phyloP scores from a whole-genome alignment of 108 stramenopile genomes.

The Pelagomonas calceolata region DNA sequence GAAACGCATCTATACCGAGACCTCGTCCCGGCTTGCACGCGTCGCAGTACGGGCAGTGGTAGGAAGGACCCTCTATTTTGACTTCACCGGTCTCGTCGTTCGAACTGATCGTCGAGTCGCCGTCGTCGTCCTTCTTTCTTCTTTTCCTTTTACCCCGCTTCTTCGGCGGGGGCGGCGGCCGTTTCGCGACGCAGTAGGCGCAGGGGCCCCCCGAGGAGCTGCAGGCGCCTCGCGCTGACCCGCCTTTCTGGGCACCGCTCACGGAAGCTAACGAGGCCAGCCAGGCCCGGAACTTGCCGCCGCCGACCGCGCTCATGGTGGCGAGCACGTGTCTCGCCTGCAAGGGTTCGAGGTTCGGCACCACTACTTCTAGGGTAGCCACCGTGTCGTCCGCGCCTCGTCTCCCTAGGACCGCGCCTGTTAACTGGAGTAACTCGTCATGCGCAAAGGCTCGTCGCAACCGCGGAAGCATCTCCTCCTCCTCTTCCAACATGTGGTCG shows the following conservation, averaged over 20 bases:
- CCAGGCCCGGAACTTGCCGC: conserved; percentile 6
- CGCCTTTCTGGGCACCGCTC: too few relatives aligned
- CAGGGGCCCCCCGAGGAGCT: background rate
- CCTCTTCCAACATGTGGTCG: conserved; percentile 14
- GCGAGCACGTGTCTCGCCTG: conserved; percentile 7
- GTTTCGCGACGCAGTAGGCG: too few relatives aligned
- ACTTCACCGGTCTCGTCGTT: conserved; percentile 17
- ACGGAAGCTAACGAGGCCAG: conserved; percentile 4
- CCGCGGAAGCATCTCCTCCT: conserved; percentile 11
- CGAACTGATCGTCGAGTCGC: conserved; percentile 26
- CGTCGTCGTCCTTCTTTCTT: background rate
- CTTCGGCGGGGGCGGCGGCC: too few relatives aligned
- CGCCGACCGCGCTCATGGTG: conserved; percentile 1
- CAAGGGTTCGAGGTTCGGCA: conserved; percentile 29
- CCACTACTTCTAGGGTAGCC: conserved; percentile 34
- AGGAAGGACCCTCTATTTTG: conserved; percentile 21
- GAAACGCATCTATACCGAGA: conserved; percentile 24
- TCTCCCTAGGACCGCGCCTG: conserved; percentile 15
- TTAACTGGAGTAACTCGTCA: conserved; percentile 9
- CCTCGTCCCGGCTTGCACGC: conserved; percentile 32
- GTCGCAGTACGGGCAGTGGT: conserved; percentile 47
- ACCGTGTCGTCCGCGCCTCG: conserved; percentile 7
- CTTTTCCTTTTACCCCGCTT: background rate
- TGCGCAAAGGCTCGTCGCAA: conserved; percentile 2
- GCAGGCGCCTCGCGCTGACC: background rate